Evolutionary conservation across 83 land plant species (phyloP).

Genomic region (Thuja plicata): DNA sequence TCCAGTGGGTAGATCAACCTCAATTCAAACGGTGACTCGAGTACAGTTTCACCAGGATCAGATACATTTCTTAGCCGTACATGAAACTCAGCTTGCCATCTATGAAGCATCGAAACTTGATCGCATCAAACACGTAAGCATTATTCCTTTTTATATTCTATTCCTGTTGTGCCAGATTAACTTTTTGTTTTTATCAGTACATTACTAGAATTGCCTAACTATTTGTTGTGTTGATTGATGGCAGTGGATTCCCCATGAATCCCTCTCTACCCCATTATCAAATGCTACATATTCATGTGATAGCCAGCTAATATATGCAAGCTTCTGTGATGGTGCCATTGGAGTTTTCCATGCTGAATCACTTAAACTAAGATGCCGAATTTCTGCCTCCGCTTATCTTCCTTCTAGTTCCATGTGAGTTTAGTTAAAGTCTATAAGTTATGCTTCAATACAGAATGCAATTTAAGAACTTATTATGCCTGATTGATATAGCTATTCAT

Average conservation of each 20-base stretch:
- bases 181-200: not conserved
- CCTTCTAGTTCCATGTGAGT: slow-evolving; percentile 35
- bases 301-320: slow-evolving; percentile 77
- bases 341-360: slow-evolving; percentile 64
- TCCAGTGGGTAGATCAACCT: slow-evolving; percentile 21
- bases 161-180: not conserved
- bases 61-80: slow-evolving; percentile 38
- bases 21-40: slow-evolving; percentile 27
- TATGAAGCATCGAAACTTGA: slow-evolving; percentile 50
- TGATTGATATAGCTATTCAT: not conserved
- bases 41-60: slow-evolving; percentile 51
- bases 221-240: not conserved
- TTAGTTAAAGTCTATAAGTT: not conserved
- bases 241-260: slow-evolving; percentile 61
- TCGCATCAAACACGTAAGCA: slow-evolving; percentile 37
- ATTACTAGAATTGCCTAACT: not conserved
- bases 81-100: slow-evolving; percentile 56
- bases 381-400: slow-evolving; percentile 66
- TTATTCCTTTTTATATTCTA: not conserved
- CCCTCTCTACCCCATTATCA: slow-evolving; percentile 53
- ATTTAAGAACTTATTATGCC: not conserved
- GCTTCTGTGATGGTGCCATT: slow-evolving; percentile 69
- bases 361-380: slow-evolving; percentile 72
- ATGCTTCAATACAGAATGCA: not conserved
- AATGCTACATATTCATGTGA: slow-evolving; percentile 86